Evolutionary conservation across 345 rosid genomes (phyloP), one percentile per base, ranked within the genome.

Genomic region (Clarkia xantiana): DNA sequence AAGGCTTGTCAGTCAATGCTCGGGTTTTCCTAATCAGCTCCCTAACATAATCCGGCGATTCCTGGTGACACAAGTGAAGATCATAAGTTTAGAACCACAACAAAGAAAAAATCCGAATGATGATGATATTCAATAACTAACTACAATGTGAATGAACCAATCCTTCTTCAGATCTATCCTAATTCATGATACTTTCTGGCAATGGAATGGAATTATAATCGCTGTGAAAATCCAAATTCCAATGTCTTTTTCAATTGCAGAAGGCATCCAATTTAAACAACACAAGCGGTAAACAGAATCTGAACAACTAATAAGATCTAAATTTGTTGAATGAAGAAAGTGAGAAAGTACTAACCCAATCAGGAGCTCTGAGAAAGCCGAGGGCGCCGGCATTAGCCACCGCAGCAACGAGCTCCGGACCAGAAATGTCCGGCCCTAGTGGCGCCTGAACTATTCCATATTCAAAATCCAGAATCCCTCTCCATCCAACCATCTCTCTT

Each of bases 331-430:
- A 45, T 12, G 20, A 4, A 19, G 34, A 29, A 4, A 16, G 2
- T 25, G 36, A 15, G 44, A 49, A 15, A 61, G 41, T 39, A 57
- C n/a, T n/a, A n/a, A 87, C 96, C 96, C 82, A 74, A 57, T 87
- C 96, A 11, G 94, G 96, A 64, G 75, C 74, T 73, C 96, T 69
- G 50, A 87, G 91, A 39, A 87, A 53, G 36, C 94, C 96, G 39
- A 87, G 75, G 12, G 80, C 91, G 51, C 96, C 96, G 41, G 91
- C 80, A 41, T 81, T 77, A 47, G 96, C 83, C 43, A 87, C 96
- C 29, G 94, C 96, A 18, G 96, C 94, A 7, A 79, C 96, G 47
- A 87, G 94, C 67, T 79, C 91, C 0, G 97, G 97, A 12, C 86
- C 71, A 3, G 94, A 80, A 61, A 88, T 77, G 45, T 88, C 97